A percentile compares a stretch with the other conserved stretches of the same genome.
These are phyloP conservation scores for Erythrophleum fordii DNA, from an alignment of 306 rosid genomes.

Conservation along the genomic window DNA sequence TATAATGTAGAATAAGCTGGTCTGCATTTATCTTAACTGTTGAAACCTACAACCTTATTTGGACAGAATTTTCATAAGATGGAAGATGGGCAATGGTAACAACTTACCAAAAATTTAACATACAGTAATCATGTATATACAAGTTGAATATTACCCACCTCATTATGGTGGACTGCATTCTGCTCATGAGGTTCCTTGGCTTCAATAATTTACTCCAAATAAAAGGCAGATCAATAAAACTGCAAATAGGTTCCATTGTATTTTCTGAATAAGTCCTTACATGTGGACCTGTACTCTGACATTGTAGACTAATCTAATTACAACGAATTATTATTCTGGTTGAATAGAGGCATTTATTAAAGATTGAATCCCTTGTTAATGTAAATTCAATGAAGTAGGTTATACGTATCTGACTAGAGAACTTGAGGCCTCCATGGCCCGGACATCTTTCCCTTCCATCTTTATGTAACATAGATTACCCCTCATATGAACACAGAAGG, in stretches of 20 bases:
- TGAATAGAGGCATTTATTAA: conserved; percentile 32
- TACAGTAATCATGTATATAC: conserved; percentile 12
- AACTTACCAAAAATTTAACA: conserved; percentile 27
- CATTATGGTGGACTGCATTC: background rate
- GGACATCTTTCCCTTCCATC: background rate
- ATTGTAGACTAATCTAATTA: conserved; percentile 8
- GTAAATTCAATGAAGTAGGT: conserved; percentile 24
- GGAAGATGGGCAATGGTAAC: conserved; percentile 6
- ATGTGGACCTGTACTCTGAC: conserved; percentile 7
- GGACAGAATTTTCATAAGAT: conserved; percentile 10
- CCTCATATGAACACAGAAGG: conserved; percentile 27
- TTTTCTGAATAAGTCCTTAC: background rate
- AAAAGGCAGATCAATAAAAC: conserved; percentile 29
- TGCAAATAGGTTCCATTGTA: conserved; percentile 16
- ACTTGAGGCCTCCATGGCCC: background rate
- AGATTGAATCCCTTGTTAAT: conserved; percentile 17
- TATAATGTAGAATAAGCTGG: conserved; percentile 12
- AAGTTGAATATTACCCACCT: conserved; percentile 1
- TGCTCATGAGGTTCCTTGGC: conserved; percentile 11
- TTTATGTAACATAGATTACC: conserved; percentile 2
- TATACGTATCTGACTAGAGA: conserved; percentile 1
- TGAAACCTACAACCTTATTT: conserved; percentile 25
- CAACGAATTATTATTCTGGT: conserved; percentile 10
- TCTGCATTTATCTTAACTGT: background rate
- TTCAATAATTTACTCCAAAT: conserved; percentile 19